Conservation (phyloP, 2,329 filamentous ascomycete species). For the Samsoniella hepiali region DNA sequence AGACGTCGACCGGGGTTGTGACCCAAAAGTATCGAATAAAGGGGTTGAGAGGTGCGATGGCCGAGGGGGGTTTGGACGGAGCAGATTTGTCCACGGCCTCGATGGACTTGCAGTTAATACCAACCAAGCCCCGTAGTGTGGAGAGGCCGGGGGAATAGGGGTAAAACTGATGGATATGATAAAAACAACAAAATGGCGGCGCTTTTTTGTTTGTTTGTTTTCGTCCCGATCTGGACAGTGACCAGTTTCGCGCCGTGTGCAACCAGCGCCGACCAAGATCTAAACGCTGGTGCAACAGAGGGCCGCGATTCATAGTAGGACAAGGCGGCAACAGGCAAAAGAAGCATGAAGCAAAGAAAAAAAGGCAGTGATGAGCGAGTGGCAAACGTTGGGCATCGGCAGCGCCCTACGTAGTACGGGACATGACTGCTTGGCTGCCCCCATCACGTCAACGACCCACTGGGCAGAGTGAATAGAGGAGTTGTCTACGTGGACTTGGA, state of each 20-base stretch:
- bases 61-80: neutral
- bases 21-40: slow-evolving; percentile 3
- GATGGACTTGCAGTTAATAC: slow-evolving; percentile 1
- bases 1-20: slow-evolving; percentile 2
- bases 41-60: neutral
- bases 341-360: neutral
- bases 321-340: neutral
- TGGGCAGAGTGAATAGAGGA: neutral
- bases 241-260: neutral
- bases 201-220: slow-evolving; percentile 11
- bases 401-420: neutral
- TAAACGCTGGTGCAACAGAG: slow-evolving; percentile 2
- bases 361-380: neutral
- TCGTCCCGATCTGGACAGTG: slow-evolving; percentile 18
- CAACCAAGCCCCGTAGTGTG: slow-evolving; percentile 7
- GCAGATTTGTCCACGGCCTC: neutral
- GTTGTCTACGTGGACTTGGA: neutral
- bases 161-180: slow-evolving; percentile 4
- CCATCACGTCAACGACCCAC: slow-evolving; percentile 16
- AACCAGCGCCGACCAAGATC: neutral
- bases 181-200: neutral
- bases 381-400: slow-evolving; percentile 14
- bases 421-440: neutral
- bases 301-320: neutral
- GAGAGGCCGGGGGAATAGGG: slow-evolving; percentile 16